Evolutionary conservation across 768 basidiomycete species (phyloP).

Genomic region (Sutorius australiensis): DNA sequence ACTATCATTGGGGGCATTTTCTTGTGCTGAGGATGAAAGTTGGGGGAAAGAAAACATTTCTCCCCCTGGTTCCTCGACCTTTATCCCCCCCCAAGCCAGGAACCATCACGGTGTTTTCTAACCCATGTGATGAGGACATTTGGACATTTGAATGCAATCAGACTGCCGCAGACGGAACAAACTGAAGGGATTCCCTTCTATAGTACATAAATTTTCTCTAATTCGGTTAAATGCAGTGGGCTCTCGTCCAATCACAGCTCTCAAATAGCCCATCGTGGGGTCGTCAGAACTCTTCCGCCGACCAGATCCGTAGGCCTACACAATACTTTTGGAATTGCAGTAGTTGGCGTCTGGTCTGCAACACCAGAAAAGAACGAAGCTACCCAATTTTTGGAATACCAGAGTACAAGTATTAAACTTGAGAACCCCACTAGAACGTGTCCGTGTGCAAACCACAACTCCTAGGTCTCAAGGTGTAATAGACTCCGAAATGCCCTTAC

Average conservation of each 20-base stretch:
- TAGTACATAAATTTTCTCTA: too few species aligned
- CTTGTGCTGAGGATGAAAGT: neutral
- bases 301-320: neutral
- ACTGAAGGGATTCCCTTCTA: too few species aligned
- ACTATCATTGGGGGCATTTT: conserved; percentile 1
- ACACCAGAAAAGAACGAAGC: neutral
- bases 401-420: neutral
- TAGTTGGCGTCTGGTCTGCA: neutral
- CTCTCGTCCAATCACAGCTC: too few species aligned
- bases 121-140: too few species aligned
- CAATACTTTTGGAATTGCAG: neutral
- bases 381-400: neutral
- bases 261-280: too few species aligned
- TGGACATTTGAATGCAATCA: too few species aligned
- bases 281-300: neutral
- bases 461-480: too few species aligned
- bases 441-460: neutral
- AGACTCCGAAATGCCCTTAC: neutral
- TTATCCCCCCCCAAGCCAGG: conserved; percentile 9
- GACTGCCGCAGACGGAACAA: too few species aligned
- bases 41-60: neutral
- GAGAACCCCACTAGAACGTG: neutral
- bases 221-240: too few species aligned
- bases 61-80: neutral
- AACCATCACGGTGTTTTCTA: neutral